These are phyloP conservation scores for Colletotrichum abscissum DNA, from an alignment of 2,329 filamentous ascomycete genomes.

Conservation along the genomic window DNA sequence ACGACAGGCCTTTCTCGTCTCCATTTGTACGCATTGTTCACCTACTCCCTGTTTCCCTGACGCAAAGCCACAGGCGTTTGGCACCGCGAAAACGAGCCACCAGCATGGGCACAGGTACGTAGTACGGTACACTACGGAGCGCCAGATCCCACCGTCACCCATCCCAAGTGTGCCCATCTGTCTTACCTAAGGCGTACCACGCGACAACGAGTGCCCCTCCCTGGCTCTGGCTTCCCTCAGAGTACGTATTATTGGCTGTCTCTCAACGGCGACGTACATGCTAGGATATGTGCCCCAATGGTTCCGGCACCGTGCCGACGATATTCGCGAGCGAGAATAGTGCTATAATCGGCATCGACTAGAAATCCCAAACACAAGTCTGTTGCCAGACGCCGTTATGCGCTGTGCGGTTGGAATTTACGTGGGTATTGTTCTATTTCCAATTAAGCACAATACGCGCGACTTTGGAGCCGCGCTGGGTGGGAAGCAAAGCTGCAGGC, in stretches of 20 bases:
- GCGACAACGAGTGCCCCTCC: not conserved
- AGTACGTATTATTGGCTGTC: not conserved
- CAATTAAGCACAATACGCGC: not conserved
- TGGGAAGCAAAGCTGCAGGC: not conserved
- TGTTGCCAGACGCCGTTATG: not conserved
- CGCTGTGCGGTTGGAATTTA: not conserved
- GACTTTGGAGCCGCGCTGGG: not conserved
- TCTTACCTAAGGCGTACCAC: not conserved
- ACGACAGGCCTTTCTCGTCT: not conserved
- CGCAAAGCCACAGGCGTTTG: conserved; percentile 4
- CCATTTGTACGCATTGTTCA: not conserved
- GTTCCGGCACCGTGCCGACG: conserved; percentile 20
- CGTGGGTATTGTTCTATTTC: not conserved
- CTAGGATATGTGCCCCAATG: not conserved
- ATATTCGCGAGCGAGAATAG: not conserved
- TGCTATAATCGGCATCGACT: not conserved
- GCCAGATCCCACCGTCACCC: not conserved
- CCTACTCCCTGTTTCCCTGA: not conserved
- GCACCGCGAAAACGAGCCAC: conserved; percentile 20
- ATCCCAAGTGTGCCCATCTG: not conserved
- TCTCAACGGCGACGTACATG: not conserved
- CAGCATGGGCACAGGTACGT: conserved; percentile 4
- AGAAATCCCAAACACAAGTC: not conserved
- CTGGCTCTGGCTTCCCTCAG: not conserved
- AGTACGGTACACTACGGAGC: not conserved